Evolutionary conservation across 192 early-diverging fungal species (phyloP).

Genomic region (Phlyctochytrium bullatum): DNA sequence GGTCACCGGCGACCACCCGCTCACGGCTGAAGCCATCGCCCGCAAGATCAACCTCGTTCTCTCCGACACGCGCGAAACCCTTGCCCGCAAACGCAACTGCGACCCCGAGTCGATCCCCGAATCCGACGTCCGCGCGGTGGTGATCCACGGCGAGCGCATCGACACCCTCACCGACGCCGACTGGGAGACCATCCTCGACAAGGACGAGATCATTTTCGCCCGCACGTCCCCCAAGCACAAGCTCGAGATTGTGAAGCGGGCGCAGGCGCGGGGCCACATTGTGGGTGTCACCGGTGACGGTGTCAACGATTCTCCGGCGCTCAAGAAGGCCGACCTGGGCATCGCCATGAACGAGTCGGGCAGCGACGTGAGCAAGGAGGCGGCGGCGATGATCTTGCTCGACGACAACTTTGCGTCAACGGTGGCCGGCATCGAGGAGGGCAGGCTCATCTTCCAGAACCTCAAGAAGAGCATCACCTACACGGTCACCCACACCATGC

Average conservation of each 20-base stretch:
- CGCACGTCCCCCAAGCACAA: slow-evolving; percentile 92
- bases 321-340: slow-evolving; percentile 93
- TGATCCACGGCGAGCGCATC: slow-evolving; percentile 77
- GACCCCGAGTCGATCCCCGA: not conserved
- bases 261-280: slow-evolving; percentile 87
- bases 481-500: slow-evolving; percentile 84
- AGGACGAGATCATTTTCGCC: slow-evolving; percentile 88
- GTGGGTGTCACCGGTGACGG: slow-evolving; percentile 97
- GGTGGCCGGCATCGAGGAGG: slow-evolving; percentile 88
- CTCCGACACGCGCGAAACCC: slow-evolving; percentile 13
- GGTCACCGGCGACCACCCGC: slow-evolving; percentile 94
- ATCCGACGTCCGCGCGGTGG: slow-evolving; percentile 71
- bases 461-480: slow-evolving; percentile 92
- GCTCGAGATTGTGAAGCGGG: slow-evolving; percentile 87
- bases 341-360: slow-evolving; percentile 97
- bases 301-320: slow-evolving; percentile 90
- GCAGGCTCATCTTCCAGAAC: slow-evolving; percentile 88
- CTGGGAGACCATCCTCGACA: slow-evolving; percentile 77
- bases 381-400: slow-evolving; percentile 92
- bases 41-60: slow-evolving; percentile 75
- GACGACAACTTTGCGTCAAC: slow-evolving; percentile 97
- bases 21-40: slow-evolving; percentile 91
- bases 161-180: slow-evolving; percentile 69
- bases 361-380: slow-evolving; percentile 84
- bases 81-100: too few species aligned